Percentiles rank a stretch among this genome's conserved stretches.
phyloP scores from a whole-genome alignment of 164 flowering plant species.

The Litsea cubeba region DNA sequence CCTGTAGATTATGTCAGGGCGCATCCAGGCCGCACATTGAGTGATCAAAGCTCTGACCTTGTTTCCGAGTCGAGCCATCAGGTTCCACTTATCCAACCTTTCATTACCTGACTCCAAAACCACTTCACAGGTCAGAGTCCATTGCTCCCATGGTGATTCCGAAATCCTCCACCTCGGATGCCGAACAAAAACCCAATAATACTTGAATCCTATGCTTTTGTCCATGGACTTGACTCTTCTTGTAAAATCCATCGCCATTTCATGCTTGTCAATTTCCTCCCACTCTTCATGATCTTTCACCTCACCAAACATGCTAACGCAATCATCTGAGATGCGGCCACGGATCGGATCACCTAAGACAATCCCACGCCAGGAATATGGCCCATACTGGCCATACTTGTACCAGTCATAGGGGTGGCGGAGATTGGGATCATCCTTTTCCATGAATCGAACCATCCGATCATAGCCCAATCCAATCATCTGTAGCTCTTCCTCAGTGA shows the following conservation, averaged over 20 bases:
- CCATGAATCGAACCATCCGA: constrained; percentile 88
- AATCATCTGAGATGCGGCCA: constrained; percentile 63
- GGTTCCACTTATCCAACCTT: constrained; percentile 81
- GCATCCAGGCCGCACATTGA: constrained; percentile 92
- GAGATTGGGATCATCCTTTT: constrained; percentile 74
- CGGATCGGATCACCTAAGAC: constrained; percentile 84
- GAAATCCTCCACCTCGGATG: constrained; percentile 77
- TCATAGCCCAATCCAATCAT: constrained; percentile 90
- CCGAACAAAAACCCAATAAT: constrained; percentile 86
- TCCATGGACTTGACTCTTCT: constrained; percentile 45
- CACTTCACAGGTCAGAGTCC: constrained; percentile 80
- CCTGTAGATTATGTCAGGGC: constrained; percentile 88
- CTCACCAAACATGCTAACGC: constrained; percentile 54
- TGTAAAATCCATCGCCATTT: constrained; percentile 62
- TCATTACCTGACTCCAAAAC: constrained; percentile 61
- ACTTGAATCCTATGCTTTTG: constrained; percentile 41
- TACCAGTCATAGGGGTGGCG: constrained; percentile 93
- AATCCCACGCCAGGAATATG: constrained; percentile 88
- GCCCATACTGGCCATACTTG: constrained; percentile 90
- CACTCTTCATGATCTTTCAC: constrained; percentile 82
- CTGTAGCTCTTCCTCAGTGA: constrained; percentile 72
- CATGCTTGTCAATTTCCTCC: constrained; percentile 80
- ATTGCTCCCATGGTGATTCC: constrained; percentile 88
- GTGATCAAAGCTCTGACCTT: constrained; percentile 58
- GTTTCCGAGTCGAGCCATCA: constrained; percentile 90